phyloP scores from a whole-genome alignment of 257 asterid species.

The Nicotiana tabacum region DNA sequence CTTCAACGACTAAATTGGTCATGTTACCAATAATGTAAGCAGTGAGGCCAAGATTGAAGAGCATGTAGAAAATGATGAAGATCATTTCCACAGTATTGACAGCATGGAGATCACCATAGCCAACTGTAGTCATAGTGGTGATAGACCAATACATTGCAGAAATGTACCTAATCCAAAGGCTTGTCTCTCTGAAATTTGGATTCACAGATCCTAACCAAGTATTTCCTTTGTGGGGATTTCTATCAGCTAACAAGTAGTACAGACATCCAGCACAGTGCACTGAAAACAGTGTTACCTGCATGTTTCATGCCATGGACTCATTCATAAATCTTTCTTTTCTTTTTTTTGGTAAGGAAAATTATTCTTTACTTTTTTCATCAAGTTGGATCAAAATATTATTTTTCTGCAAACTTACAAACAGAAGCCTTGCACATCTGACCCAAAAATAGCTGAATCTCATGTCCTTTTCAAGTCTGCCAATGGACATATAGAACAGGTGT shows the following conservation, averaged over 20 bases:
- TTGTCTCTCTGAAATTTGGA: slow-evolving; percentile 47
- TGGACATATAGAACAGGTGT: not conserved
- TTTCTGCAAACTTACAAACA: slow-evolving; percentile 52
- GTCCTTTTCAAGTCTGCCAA: slow-evolving; percentile 85
- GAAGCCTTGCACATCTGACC: slow-evolving; percentile 85
- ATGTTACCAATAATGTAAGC: slow-evolving; percentile 97
- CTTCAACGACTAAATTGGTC: slow-evolving; percentile 93
- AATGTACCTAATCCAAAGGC: slow-evolving; percentile 54
- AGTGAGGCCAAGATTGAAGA: slow-evolving; percentile 76
- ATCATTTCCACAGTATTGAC: slow-evolving; percentile 74
- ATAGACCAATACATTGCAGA: slow-evolving; percentile 83
- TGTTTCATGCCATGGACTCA: not conserved
- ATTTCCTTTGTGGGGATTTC: slow-evolving; percentile 61
- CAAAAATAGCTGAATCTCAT: slow-evolving; percentile 87
- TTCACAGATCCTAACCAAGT: slow-evolving; percentile 68
- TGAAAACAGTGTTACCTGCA: slow-evolving; percentile 62
- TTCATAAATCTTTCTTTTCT: not conserved
- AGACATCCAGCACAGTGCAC: slow-evolving; percentile 92
- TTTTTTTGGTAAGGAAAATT: not conserved
- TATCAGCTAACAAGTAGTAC: slow-evolving; percentile 64
- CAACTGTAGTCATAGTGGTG: slow-evolving; percentile 93
- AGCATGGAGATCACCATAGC: slow-evolving; percentile 92
- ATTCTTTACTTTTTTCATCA: not conserved
- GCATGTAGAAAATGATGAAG: slow-evolving; percentile 71
- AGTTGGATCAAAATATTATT: not conserved